Evolutionary conservation across 495 filamentous ascomycete genomes (phyloP), one percentile per base, ranked within the genome.

Genomic region (Articulospora tetracladia): DNA sequence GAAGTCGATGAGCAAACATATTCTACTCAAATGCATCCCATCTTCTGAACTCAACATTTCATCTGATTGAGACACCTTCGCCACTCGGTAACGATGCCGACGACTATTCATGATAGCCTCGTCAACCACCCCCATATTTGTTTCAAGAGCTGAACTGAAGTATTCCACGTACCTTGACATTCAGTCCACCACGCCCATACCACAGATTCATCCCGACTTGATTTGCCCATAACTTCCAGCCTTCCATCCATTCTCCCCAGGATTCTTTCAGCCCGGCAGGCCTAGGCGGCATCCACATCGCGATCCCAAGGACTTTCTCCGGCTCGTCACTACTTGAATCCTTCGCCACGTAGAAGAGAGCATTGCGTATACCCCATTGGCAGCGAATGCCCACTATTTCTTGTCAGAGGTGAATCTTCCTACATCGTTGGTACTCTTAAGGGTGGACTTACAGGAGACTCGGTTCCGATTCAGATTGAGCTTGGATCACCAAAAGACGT

Each of bases 311-410:
- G 30, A 88, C 75, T 27, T 75, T 74, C 41, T 72, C 69, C 46
- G 62, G 69, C 22, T 59, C 58, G n/a, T 57, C 61, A 32, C 36
- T 49, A 15, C 63, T 64, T 3, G 72, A 68, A 54, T 83, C 76
- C 70, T 83, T 85, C 28, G 85, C 85, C 49, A 88, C 78, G 67
- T 80, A 82, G 69, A 88, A 85, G 44, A 87, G 79, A 50, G 77
- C 83, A 68, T 81, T 78, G 58, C 77, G 76, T 65, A 88, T 82
- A 32, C 85, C 85, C 75, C 85, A 86, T 52, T 68, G 74, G 67
- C 85, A 85, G 59, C 86, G 83, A 1, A 85, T 79, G 44, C 76
- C 73, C 39, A 44, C 39, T 44, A 44, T 44, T n/a, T n/a, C 17
- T 15, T 44, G 39, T 44, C 39, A 44, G 39, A 44, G 3, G 39